Conservation (phyloP, 306 rosid genomes). For the Vachellia pachyceras region DNA sequence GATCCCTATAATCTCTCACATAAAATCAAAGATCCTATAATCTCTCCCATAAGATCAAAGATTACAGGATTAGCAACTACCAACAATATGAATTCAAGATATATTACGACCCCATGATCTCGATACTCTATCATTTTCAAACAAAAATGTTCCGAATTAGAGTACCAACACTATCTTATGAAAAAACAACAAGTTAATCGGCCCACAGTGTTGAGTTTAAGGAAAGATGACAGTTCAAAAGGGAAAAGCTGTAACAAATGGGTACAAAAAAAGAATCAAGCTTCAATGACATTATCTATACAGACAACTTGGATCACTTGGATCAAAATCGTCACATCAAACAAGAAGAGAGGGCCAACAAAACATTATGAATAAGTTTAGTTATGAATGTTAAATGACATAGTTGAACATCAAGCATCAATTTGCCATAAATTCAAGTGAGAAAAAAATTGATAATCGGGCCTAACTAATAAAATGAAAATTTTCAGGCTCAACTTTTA, state of each 20-base stretch:
- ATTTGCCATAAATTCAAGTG: background rate
- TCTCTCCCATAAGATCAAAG: too few species aligned
- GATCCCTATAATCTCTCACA: too few species aligned
- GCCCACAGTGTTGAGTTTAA: background rate
- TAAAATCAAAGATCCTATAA: too few species aligned
- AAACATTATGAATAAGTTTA: background rate
- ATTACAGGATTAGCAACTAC: too few species aligned
- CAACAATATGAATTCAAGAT: too few species aligned
- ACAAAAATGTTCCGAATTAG: background rate
- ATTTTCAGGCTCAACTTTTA: background rate
- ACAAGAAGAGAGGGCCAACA: background rate
- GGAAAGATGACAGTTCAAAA: background rate
- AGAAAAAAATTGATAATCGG: background rate
- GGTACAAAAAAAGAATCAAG: background rate
- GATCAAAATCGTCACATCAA: conserved; percentile 25
- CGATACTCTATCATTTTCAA: too few species aligned
- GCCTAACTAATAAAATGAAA: background rate
- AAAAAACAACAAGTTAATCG: background rate
- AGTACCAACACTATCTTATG: background rate
- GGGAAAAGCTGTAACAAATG: background rate
- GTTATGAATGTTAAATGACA: background rate
- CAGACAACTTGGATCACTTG: background rate
- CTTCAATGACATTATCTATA: conserved; percentile 2
- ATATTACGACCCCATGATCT: too few species aligned
- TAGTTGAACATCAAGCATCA: background rate